Percentiles rank a stretch among this genome's conserved stretches.
Evolutionary conservation across 2,329 filamentous ascomycete species (phyloP).

Genomic region (Dissoconium aciculare): DNA sequence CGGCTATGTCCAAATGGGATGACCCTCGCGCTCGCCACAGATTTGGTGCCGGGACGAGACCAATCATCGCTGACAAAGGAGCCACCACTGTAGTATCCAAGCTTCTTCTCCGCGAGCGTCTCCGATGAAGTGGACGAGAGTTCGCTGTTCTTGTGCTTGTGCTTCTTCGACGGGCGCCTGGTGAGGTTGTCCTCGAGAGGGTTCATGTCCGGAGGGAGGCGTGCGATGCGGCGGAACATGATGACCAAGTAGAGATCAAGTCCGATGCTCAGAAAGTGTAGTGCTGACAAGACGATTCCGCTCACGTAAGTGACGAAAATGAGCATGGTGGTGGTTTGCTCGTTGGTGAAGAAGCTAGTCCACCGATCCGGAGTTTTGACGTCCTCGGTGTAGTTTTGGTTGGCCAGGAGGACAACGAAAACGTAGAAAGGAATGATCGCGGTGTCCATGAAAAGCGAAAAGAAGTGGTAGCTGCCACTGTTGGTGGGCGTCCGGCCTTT

Average conservation of each 20-base stretch:
- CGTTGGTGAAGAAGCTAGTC: conserved; percentile 50
- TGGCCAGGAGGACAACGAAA: conserved; percentile 42
- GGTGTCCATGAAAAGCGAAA: conserved; percentile 60
- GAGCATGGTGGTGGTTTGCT: conserved; percentile 44
- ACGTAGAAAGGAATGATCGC: conserved; percentile 48
- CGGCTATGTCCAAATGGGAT: conserved; percentile 74
- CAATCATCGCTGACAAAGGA: conserved; percentile 26
- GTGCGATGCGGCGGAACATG: conserved; percentile 67
- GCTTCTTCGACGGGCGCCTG: conserved; percentile 31
- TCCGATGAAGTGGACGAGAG: conserved; percentile 27
- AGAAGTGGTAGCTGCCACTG: conserved; percentile 78
- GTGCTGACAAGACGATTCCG: conserved; percentile 45
- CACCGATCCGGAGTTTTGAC: conserved; percentile 40
- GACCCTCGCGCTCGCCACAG: conserved; percentile 31
- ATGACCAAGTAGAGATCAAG: conserved; percentile 62
- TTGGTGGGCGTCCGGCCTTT: conserved; percentile 60
- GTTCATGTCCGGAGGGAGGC: conserved; percentile 86
- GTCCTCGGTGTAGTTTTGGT: conserved; percentile 37
- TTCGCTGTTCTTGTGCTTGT: conserved; percentile 59
- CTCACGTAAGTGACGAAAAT: conserved; percentile 50
- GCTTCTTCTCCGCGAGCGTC: conserved; percentile 42
- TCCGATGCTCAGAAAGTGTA: conserved; percentile 56
- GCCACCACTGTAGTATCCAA: conserved; percentile 36
- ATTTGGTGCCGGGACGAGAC: conserved; percentile 25
- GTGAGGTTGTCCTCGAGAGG: conserved; percentile 78